Conservation (phyloP, 2,329 filamentous ascomycete genomes). For the Cadophora malorum region DNA sequence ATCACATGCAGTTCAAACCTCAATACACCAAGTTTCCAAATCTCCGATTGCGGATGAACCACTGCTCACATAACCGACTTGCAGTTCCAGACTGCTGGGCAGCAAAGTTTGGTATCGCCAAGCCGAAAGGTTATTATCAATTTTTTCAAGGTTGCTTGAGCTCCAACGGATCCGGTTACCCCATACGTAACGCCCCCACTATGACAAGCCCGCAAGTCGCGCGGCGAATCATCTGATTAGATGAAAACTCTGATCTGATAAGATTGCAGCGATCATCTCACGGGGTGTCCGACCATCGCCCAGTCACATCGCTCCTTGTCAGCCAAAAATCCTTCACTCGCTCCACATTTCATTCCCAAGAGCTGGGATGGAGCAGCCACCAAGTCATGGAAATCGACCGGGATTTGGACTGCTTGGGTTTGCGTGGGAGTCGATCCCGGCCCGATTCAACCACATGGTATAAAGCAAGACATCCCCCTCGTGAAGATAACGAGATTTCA, state of each 20-base stretch:
- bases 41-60: constrained; percentile 12
- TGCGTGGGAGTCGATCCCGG: neutral
- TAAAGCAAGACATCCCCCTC: neutral
- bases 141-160: neutral
- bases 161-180: constrained; percentile 2
- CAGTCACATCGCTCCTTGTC: neutral
- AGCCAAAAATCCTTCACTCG: neutral
- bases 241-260: constrained; percentile 20
- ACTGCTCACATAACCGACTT: neutral
- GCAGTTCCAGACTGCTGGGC: neutral
- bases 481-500: neutral
- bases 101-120: neutral
- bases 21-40: neutral
- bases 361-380: neutral
- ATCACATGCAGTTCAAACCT: neutral
- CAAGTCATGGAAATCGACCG: neutral
- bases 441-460: constrained; percentile 1
- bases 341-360: neutral
- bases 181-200: neutral
- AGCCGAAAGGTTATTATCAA: constrained; percentile 2
- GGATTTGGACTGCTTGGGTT: constrained; percentile 7
- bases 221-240: constrained; percentile 19
- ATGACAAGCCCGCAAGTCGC: constrained; percentile 3
- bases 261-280: constrained; percentile 17
- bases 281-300: neutral